Base-by-base conservation (phyloP, 257 asterid genomes). In the Hygrophila difformis region DNA sequence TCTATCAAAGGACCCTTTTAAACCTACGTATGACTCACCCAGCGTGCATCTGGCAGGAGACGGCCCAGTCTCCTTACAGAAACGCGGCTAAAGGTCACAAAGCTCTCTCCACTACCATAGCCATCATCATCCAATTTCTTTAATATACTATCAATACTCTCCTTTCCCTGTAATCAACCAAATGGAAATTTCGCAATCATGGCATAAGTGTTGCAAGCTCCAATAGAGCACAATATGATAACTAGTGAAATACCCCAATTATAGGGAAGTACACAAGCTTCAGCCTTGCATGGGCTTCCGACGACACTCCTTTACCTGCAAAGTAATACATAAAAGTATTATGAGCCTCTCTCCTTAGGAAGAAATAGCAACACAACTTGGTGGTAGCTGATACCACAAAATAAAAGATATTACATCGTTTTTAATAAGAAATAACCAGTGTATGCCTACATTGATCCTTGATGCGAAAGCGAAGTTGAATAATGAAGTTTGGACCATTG, bases 1-100 rank as follows among this genome's bases (percentile, higher is more conserved):
- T 8, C 4, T 3, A 33, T 3, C 31, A 26, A 26, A 26, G 8
- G 4, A 26, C 8, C 4, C 4, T 26, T 5, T 26, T 26, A 8
- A 39, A 28, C 45, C 47, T 33, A 36, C 38, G 16, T 36, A 55
- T n/a, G 0, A 69, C 80, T 53, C 36, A 85, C 95, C 95, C 93
- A 81, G 40, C 87, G 91, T 51, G 81, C 69, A 49, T 85, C 95
- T 16, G 95, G 95, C 55, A 85, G 87, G 47, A 85, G 70, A 42
- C 93, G 95, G 43, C 95, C 95, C 70, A 85, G 49, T 59, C 95
- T 65, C 34, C 95, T 69, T 19, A 85, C 59, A 37, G 91, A 71
- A 16, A 85, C 87, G 8, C 75, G 91, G 45, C 87, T 73, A 43
- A 73, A 78, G 44, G 56, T 66, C 54, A 67, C 77, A 41, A 41